Conservation (phyloP, 1,284 basidiomycete species). For the Volvariella surrecta region DNA sequence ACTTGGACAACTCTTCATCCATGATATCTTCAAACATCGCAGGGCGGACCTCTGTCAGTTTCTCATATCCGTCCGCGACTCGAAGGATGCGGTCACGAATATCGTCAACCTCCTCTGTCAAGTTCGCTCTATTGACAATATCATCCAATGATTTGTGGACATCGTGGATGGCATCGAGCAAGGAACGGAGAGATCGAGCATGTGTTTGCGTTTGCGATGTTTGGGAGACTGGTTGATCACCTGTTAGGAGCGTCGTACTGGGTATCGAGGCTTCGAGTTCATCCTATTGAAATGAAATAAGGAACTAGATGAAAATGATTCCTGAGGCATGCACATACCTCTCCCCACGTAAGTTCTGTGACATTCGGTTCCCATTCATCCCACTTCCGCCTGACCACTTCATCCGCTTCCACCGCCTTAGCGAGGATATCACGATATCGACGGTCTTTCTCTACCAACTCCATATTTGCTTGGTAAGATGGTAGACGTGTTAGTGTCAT, state of each 20-base stretch:
- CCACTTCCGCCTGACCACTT: slow-evolving; percentile 73
- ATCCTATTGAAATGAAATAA: slow-evolving; percentile 33
- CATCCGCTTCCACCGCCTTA: slow-evolving; percentile 71
- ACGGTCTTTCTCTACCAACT: slow-evolving; percentile 62
- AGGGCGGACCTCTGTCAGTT: slow-evolving; percentile 68
- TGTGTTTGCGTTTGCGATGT: slow-evolving; percentile 44
- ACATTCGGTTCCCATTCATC: slow-evolving; percentile 80
- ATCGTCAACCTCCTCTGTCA: slow-evolving; percentile 66
- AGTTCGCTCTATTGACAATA: slow-evolving; percentile 58
- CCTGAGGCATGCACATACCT: slow-evolving; percentile 36
- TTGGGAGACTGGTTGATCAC: slow-evolving; percentile 25
- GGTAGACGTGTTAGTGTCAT: slow-evolving; percentile 42
- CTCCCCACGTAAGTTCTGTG: slow-evolving; percentile 60
- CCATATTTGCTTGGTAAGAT: slow-evolving; percentile 75
- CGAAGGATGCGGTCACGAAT: slow-evolving; percentile 64
- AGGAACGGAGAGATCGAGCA: slow-evolving; percentile 67
- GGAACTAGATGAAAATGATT: slow-evolving; percentile 3
- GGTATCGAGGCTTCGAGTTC: slow-evolving; percentile 63
- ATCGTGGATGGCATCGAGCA: slow-evolving; percentile 79
- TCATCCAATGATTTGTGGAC: slow-evolving; percentile 54
- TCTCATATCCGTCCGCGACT: slow-evolving; percentile 55
- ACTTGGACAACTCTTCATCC: slow-evolving; percentile 76
- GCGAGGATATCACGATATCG: slow-evolving; percentile 68
- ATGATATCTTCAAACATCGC: slow-evolving; percentile 82
- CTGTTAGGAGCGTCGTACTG: slow-evolving; percentile 42